Conservation (phyloP, 2,329 filamentous ascomycete genomes). For the Venturia nashicola region DNA sequence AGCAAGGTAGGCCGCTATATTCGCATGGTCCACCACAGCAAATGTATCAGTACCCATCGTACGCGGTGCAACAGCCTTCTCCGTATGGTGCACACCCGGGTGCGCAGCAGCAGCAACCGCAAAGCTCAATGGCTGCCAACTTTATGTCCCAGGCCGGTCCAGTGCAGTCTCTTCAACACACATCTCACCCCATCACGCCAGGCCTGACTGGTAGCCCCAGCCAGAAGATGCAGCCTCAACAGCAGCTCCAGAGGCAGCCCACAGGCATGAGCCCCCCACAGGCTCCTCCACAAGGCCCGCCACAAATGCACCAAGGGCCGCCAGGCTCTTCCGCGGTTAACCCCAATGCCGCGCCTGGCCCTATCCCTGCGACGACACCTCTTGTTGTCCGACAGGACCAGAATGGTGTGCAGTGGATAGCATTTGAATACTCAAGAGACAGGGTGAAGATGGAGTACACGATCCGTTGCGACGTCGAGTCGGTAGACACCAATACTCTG, state of each 20-base stretch:
- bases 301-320: conserved; percentile 27
- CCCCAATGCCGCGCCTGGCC: conserved; percentile 84
- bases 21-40: conserved; percentile 64
- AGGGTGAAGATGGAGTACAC: conserved; percentile 99
- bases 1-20: conserved; percentile 73
- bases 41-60: conserved; percentile 67
- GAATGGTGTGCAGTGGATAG: conserved; percentile 97
- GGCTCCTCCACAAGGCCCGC: conserved; percentile 26
- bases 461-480: conserved; percentile 95
- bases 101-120: conserved; percentile 26
- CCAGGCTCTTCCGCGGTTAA: conserved; percentile 47
- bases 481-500: conserved; percentile 79
- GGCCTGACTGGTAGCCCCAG: conserved; percentile 52
- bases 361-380: conserved; percentile 92
- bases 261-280: conserved; percentile 33
- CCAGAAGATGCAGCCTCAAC: conserved; percentile 31
- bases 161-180: conserved; percentile 26
- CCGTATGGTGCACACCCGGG: conserved; percentile 45
- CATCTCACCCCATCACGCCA: conserved; percentile 34
- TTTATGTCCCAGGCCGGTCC: conserved; percentile 41
- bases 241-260: conserved; percentile 44
- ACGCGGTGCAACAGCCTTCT: conserved; percentile 43
- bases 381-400: conserved; percentile 88
- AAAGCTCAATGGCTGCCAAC: conserved; percentile 36
- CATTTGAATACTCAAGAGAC: conserved; percentile 94